Evolutionary conservation across 345 rosid species (phyloP).

Genomic region (Arabidopsis arenosa): DNA sequence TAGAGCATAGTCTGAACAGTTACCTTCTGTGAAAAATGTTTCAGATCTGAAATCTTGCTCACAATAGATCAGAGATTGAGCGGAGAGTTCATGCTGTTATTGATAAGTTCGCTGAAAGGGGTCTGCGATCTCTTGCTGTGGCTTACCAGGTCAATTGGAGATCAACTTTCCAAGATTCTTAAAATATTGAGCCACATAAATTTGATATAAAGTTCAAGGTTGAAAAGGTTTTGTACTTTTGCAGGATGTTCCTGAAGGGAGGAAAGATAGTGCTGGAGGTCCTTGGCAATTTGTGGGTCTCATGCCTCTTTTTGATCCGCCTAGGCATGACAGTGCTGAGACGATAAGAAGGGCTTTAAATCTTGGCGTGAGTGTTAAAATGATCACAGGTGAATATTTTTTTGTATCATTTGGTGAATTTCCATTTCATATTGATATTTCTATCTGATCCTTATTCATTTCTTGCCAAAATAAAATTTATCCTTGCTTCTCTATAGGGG

Average conservation of each 20-base stretch:
- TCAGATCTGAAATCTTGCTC: conserved; percentile 88
- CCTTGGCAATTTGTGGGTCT: conserved; percentile 97
- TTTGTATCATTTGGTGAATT: neutral
- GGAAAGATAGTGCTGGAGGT: conserved; percentile 89
- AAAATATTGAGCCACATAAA: neutral
- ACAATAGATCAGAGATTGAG: conserved; percentile 86
- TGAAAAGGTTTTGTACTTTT: conserved; percentile 22
- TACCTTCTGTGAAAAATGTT: conserved; percentile 10
- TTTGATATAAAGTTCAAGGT: conserved; percentile 16
- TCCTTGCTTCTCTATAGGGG: conserved; percentile 53
- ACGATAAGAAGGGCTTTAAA: conserved; percentile 92
- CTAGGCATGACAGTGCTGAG: conserved; percentile 98
- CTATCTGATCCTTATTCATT: neutral
- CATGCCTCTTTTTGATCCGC: conserved; percentile 99
- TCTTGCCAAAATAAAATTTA: neutral
- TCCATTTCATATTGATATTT: neutral
- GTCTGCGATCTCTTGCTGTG: conserved; percentile 94
- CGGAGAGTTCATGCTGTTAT: conserved; percentile 91
- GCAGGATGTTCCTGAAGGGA: conserved; percentile 93
- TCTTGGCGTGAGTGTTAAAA: conserved; percentile 96
- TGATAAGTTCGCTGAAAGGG: conserved; percentile 95
- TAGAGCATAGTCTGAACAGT: conserved; percentile 16
- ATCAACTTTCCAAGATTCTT: conserved; percentile 1
- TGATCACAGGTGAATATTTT: conserved; percentile 78
- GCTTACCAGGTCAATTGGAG: conserved; percentile 74